phyloP scores from a whole-genome alignment of 352 stramenopile genomes.

The Phytopythium sindhum region DNA sequence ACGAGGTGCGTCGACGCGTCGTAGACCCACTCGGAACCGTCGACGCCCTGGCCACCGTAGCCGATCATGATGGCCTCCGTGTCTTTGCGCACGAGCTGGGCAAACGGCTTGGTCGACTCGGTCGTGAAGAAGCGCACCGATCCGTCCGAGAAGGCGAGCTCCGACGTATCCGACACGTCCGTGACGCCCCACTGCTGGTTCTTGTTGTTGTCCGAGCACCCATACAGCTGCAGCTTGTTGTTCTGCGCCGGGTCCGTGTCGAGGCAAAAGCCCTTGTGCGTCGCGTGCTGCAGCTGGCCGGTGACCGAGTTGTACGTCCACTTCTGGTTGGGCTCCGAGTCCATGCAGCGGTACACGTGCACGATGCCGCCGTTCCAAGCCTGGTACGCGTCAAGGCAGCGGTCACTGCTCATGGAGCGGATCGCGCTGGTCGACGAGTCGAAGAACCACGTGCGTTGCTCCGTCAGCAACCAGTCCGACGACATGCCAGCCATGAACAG shows the following conservation, averaged over 20 bases:
- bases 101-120: conserved; percentile 31
- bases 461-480: conserved; percentile 39
- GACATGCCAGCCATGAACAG: conserved; percentile 41
- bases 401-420: conserved; percentile 65
- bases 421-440: conserved; percentile 42
- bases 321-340: conserved; percentile 59
- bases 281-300: conserved; percentile 36
- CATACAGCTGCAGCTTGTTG: conserved; percentile 62
- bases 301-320: conserved; percentile 54
- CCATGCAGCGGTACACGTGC: conserved; percentile 51
- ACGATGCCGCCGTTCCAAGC: conserved; percentile 42
- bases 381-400: conserved; percentile 63
- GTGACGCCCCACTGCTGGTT: conserved; percentile 52
- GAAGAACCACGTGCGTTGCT: conserved; percentile 70
- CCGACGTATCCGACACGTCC: conserved; percentile 8
- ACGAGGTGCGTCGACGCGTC: conserved; percentile 35
- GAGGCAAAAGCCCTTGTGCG: conserved; percentile 52
- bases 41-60: conserved; percentile 16
- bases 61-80: conserved; percentile 23
- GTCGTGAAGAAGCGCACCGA: conserved; percentile 39
- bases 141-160: conserved; percentile 16
- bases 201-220: conserved; percentile 44
- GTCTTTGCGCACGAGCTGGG: conserved; percentile 31
- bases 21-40: conserved; percentile 40
- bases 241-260: conserved; percentile 38